Evolutionary conservation across 495 filamentous ascomycete species (phyloP), one percentile per base, ranked within the genome.

Genomic region (Xylaria intraflava): DNA sequence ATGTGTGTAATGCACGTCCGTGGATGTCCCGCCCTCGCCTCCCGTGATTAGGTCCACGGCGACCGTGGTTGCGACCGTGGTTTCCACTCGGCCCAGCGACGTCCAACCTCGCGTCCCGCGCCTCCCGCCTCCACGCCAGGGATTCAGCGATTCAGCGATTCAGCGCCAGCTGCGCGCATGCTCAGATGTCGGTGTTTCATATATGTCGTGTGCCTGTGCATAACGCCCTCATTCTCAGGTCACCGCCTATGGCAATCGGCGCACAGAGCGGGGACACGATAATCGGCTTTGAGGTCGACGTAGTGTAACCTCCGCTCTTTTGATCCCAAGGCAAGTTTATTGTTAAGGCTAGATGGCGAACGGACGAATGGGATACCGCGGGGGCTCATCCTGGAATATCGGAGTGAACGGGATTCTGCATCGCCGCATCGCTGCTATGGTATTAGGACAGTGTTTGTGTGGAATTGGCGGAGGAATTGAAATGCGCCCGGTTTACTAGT

Each of bases 261-360:
- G n/a, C 46, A 20, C 40, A 43, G 9, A 44, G 50, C 50, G 50
- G 50, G 42, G 41, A 17, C 23, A 46, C 42, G 50, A 53, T 46
- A 53, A 46, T 30, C 33, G 24, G 22, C 23, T 29, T 46, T 23
- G 41, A 53, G 17, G 14, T 17, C 17, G 33, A 53, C 30, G 51
- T 46, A 31, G 51, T 46, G 51, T 26, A 23, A 53, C 50, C 0
- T 46, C 11, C 42, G n/a, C 22, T 30, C 30, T 9, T n/a, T 30
- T 31, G 10, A 10, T 33, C 17, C 35, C 8, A 8, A 46, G 24
- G 17, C 16, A 16, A 22, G 24, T 17, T 11, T 14, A 17, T 40
- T 0, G 22, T n/a, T 11, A 14, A 14, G 30, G 35, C 20, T 22
- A 39, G 9, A 23, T 23, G 8, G 33, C 19, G n/a, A 12, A 10